These are phyloP conservation scores for Ceratocystis cacaofunesta DNA, from an alignment of 2,329 filamentous ascomycete genomes.

Conservation along the genomic window DNA sequence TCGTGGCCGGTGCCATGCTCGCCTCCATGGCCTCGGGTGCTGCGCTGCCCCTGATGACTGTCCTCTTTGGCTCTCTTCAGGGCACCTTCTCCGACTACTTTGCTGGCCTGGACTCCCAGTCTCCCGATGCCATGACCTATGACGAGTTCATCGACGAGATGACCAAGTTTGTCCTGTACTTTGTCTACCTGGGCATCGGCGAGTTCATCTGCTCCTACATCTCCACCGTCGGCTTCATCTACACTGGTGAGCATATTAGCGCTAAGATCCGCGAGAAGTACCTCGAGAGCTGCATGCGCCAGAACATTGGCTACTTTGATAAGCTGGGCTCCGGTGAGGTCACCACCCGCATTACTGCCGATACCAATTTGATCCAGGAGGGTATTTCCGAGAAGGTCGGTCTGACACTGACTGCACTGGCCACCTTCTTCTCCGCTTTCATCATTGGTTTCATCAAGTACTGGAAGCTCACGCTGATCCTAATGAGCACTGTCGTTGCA, in stretches of 20 bases:
- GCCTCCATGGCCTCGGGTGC: slow-evolving; percentile 59
- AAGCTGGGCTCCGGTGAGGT: slow-evolving; percentile 86
- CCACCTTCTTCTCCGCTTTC: slow-evolving; percentile 78
- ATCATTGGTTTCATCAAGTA: slow-evolving; percentile 81
- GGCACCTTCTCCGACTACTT: slow-evolving; percentile 55
- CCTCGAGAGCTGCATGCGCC: slow-evolving; percentile 65
- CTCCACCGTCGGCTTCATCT: slow-evolving; percentile 79
- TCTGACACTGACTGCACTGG: slow-evolving; percentile 57
- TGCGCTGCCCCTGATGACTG: slow-evolving; percentile 64
- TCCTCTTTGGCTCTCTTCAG: slow-evolving; percentile 65
- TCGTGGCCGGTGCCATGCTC: slow-evolving; percentile 46
- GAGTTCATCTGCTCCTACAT: slow-evolving; percentile 60
- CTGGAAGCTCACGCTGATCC: slow-evolving; percentile 85
- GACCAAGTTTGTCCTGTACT: slow-evolving; percentile 57
- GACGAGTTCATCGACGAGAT: slow-evolving; percentile 46
- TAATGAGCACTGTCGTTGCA: slow-evolving; percentile 66
- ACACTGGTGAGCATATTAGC: slow-evolving; percentile 64
- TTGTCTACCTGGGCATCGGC: slow-evolving; percentile 68
- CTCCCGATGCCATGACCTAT: slow-evolving; percentile 29
- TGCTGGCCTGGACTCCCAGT: slow-evolving; percentile 27
- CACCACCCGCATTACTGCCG: slow-evolving; percentile 83
- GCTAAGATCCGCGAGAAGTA: slow-evolving; percentile 72
- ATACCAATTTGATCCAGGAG: slow-evolving; percentile 86
- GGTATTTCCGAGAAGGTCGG: slow-evolving; percentile 84
- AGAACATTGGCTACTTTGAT: slow-evolving; percentile 89